phyloP scores from a whole-genome alignment of 495 filamentous ascomycete genomes.

The Penicillium fimorum region DNA sequence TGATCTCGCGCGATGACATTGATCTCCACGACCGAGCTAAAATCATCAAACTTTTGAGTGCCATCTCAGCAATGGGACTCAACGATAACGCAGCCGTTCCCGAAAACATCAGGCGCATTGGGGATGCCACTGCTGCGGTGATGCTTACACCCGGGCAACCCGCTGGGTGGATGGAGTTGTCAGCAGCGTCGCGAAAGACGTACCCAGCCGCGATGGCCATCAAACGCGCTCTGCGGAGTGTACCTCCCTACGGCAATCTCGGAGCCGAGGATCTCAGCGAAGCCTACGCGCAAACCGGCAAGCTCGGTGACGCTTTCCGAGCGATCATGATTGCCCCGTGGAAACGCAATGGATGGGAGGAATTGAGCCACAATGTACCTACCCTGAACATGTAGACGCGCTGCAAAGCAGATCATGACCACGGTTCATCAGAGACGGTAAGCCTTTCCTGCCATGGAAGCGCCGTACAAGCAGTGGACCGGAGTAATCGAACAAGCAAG shows the following conservation, averaged over 20 bases:
- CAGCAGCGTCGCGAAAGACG: constrained; percentile 50
- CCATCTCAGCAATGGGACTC: constrained; percentile 50
- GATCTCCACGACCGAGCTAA: constrained; percentile 46
- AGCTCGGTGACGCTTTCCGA: constrained; percentile 67
- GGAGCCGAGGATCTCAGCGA: constrained; percentile 65
- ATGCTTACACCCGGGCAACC: constrained; percentile 75
- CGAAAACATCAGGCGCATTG: constrained; percentile 39
- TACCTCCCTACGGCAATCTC: constrained; percentile 67
- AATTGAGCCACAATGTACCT: constrained; percentile 32
- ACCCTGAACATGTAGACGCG: constrained; percentile 1
- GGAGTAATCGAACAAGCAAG: background rate
- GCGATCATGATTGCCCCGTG: constrained; percentile 83
- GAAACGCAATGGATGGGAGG: constrained; percentile 63
- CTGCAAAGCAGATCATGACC: background rate
- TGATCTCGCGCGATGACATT: constrained; percentile 63
- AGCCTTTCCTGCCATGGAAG: background rate
- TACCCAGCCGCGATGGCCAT: constrained; percentile 79
- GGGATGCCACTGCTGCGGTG: constrained; percentile 65
- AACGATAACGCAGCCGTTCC: constrained; percentile 31
- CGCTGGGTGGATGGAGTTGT: constrained; percentile 73
- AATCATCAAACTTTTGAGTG: constrained; percentile 56
- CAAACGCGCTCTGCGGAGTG: constrained; percentile 67
- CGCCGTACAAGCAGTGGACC: background rate
- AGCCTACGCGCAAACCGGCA: constrained; percentile 75
- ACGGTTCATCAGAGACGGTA: too few species aligned